These are phyloP conservation scores for Arachis monticola DNA, from an alignment of 331 rosid species.

Conservation along the genomic window DNA sequence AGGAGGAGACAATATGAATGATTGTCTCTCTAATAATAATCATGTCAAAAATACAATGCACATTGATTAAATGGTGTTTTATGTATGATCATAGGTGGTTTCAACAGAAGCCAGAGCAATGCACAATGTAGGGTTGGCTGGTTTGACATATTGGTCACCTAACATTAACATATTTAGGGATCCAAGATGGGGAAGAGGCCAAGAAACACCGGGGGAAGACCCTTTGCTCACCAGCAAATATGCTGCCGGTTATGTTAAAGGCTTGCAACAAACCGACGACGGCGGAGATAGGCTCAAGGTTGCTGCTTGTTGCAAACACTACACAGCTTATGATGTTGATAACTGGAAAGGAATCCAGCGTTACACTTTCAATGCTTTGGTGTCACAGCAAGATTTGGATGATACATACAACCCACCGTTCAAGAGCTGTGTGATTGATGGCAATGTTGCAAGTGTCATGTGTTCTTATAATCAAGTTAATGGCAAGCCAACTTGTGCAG, in stretches of 20 bases:
- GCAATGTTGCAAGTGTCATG: conserved; percentile 62
- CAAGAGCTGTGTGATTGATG: conserved; percentile 59
- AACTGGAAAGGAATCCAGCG: conserved; percentile 51
- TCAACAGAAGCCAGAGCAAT: conserved; percentile 64
- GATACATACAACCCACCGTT: conserved; percentile 56
- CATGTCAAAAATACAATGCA: too few relatives aligned
- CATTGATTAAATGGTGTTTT: conserved; percentile 5
- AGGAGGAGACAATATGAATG: too few relatives aligned
- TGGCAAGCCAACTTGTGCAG: conserved; percentile 62
- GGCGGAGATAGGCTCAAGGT: conserved; percentile 51
- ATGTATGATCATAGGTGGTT: conserved; percentile 45
- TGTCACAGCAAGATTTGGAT: conserved; percentile 52
- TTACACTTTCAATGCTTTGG: conserved; percentile 54
- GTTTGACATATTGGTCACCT: conserved; percentile 62
- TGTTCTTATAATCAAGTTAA: conserved; percentile 56
- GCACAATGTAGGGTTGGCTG: conserved; percentile 58
- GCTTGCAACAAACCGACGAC: conserved; percentile 51
- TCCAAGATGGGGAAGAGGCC: conserved; percentile 63
- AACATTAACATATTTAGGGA: conserved; percentile 58
- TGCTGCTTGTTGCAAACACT: conserved; percentile 60
- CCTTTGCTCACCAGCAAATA: conserved; percentile 54
- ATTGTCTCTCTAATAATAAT: too few relatives aligned
- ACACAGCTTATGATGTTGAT: conserved; percentile 54
- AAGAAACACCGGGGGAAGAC: conserved; percentile 61
- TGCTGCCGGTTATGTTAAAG: conserved; percentile 50